Conservation (phyloP, 2,329 filamentous ascomycete species). For the Cladosporium sphaerospermum region DNA sequence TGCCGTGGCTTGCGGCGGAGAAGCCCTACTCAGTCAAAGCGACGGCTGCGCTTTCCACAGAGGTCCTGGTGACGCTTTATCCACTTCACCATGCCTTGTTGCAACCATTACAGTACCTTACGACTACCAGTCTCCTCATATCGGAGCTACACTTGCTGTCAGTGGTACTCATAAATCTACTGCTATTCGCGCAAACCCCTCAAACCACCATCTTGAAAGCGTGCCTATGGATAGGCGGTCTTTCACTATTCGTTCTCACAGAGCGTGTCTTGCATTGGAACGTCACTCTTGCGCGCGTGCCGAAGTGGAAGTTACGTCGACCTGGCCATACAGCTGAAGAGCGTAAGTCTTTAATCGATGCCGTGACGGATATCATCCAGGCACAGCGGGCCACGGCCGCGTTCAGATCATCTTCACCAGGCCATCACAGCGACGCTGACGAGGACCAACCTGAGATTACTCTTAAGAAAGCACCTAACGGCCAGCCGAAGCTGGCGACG, state of each 20-base stretch:
- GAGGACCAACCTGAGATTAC: conserved; percentile 30
- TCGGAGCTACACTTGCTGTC: conserved; percentile 86
- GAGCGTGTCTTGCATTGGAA: conserved; percentile 73
- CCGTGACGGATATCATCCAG: conserved; percentile 33
- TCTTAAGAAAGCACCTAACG: conserved; percentile 11
- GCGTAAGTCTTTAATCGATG: conserved; percentile 38
- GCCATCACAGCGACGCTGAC: conserved; percentile 42
- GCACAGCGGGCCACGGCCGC: conserved; percentile 26
- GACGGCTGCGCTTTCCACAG: conserved; percentile 26
- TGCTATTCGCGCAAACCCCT: conserved; percentile 65
- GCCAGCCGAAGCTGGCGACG: conserved; percentile 17
- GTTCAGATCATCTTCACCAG: conserved; percentile 16
- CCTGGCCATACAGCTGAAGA: conserved; percentile 40
- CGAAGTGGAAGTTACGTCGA: conserved; percentile 79
- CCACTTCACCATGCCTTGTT: conserved; percentile 77
- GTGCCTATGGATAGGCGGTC: conserved; percentile 54
- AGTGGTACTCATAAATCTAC: conserved; percentile 70
- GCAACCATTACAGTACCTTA: conserved; percentile 68
- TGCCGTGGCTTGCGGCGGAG: conserved; percentile 24
- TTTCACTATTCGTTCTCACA: conserved; percentile 68
- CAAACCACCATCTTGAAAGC: conserved; percentile 40
- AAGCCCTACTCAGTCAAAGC: conserved; percentile 15
- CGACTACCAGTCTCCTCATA: conserved; percentile 79
- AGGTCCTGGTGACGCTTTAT: conserved; percentile 63
- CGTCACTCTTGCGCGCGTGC: conserved; percentile 77